A percentile compares a stretch with the other conserved stretches of the same genome.
phyloP scores from a whole-genome alignment of 805 yeast genomes.

The Yamadazyma ubonensis region DNA sequence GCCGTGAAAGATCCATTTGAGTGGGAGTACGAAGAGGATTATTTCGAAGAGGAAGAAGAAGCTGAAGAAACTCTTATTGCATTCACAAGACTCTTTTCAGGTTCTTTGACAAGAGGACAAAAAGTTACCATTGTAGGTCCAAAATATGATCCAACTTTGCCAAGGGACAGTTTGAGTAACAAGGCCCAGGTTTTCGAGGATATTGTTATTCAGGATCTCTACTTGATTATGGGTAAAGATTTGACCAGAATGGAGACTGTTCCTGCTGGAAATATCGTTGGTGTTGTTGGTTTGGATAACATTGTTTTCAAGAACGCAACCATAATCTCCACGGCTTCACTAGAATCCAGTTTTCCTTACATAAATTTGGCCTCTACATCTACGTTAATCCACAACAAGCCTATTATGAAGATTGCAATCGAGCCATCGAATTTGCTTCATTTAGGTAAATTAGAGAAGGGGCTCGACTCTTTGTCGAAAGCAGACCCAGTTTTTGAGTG shows the following conservation, averaged over 20 bases:
- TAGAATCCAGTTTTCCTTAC: slow-evolving; percentile 51
- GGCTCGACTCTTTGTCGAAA: slow-evolving; percentile 72
- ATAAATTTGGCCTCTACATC: slow-evolving; percentile 55
- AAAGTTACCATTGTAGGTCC: slow-evolving; percentile 80
- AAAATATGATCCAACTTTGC: slow-evolving; percentile 65
- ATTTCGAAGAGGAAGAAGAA: slow-evolving; percentile 44
- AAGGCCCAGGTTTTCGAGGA: slow-evolving; percentile 56
- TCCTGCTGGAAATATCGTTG: slow-evolving; percentile 94
- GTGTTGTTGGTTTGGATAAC: slow-evolving; percentile 87
- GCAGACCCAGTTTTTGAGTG: slow-evolving; percentile 96
- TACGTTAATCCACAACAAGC: slow-evolving; percentile 60
- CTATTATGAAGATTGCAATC: slow-evolving; percentile 92
- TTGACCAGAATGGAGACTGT: slow-evolving; percentile 72
- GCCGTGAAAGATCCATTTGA: slow-evolving; percentile 37
- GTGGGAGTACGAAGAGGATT: slow-evolving; percentile 52
- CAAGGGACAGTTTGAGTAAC: slow-evolving; percentile 29
- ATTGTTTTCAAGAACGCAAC: slow-evolving; percentile 87
- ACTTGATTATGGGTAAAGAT: slow-evolving; percentile 90
- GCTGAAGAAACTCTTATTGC: slow-evolving; percentile 75
- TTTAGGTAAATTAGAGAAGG: slow-evolving; percentile 71
- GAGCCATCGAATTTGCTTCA: slow-evolving; percentile 89
- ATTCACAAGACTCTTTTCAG: slow-evolving; percentile 86
- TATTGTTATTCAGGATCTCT: slow-evolving; percentile 66
- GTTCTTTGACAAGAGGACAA: slow-evolving; percentile 75
- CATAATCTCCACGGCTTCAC: slow-evolving; percentile 53